phyloP scores from a whole-genome alignment of 345 rosid species.

The Linum lewisii region DNA sequence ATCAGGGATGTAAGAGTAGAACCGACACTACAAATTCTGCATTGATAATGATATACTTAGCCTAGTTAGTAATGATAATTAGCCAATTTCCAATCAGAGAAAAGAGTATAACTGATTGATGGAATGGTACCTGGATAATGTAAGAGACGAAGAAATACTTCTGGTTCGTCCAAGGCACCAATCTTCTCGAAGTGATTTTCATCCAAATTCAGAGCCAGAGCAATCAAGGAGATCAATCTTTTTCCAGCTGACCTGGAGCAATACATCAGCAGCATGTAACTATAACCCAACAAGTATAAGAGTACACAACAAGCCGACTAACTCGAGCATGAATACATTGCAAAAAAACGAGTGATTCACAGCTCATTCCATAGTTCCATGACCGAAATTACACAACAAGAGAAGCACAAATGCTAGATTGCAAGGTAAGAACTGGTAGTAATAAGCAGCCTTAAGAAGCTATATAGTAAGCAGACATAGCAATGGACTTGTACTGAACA shows the following conservation, averaged over 20 bases:
- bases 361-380: not conserved
- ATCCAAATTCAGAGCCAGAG: conserved; percentile 66
- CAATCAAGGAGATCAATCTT: conserved; percentile 43
- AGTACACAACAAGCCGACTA: not conserved
- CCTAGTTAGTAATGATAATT: too few species aligned
- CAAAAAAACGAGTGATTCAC: conserved; percentile 1
- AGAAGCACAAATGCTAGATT: not conserved
- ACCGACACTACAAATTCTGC: too few species aligned
- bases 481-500: not conserved
- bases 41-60: too few species aligned
- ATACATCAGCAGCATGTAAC: conserved; percentile 3
- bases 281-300: not conserved
- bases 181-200: conserved; percentile 50
- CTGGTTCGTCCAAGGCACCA: conserved; percentile 44
- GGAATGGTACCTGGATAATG: conserved; percentile 54
- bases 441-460: too few species aligned
- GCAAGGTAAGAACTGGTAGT: too few species aligned
- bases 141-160: conserved; percentile 43
- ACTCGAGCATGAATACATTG: conserved; percentile 6
- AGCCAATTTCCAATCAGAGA: too few species aligned
- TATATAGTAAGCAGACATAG: too few species aligned
- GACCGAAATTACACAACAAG: not conserved
- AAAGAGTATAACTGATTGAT: conserved; percentile 1
- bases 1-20: too few species aligned
- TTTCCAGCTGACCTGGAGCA: conserved; percentile 46